Evolutionary conservation across 2,329 filamentous ascomycete species (phyloP).

Genomic region (Golovinomyces cichoracearum): DNA sequence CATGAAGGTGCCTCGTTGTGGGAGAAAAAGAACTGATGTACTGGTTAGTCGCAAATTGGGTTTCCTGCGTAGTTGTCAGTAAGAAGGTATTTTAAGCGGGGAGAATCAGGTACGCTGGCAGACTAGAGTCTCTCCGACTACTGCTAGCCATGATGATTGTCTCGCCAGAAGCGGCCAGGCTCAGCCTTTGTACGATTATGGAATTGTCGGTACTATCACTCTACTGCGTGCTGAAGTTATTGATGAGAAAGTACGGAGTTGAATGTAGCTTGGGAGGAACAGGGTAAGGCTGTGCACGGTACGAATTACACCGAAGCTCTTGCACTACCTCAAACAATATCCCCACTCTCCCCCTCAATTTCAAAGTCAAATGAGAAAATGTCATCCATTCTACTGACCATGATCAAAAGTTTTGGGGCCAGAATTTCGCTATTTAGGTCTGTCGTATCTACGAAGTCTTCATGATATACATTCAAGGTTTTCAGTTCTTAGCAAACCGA

Average conservation of each 20-base stretch:
- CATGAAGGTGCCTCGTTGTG: conserved; percentile 3
- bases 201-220: not conserved
- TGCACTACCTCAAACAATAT: no score
- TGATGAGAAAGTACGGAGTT: not conserved
- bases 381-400: no score
- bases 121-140: conserved; percentile 30
- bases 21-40: conserved; percentile 22
- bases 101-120: conserved; percentile 30
- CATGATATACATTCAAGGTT: no score
- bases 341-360: no score
- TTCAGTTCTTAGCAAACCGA: no score
- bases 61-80: conserved; percentile 25
- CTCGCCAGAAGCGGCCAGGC: conserved; percentile 11
- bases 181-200: conserved; percentile 4
- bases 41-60: conserved; percentile 84
- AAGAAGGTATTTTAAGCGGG: conserved; percentile 3
- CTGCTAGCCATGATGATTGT: conserved; percentile 20
- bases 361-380: no score
- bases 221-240: no score
- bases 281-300: not conserved
- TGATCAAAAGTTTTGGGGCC: no score
- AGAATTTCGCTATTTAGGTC: no score
- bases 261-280: not conserved
- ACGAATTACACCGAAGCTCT: not conserved
- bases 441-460: no score